phyloP scores from a whole-genome alignment of 352 stramenopile species.

The Saprolegnia diclina region DNA sequence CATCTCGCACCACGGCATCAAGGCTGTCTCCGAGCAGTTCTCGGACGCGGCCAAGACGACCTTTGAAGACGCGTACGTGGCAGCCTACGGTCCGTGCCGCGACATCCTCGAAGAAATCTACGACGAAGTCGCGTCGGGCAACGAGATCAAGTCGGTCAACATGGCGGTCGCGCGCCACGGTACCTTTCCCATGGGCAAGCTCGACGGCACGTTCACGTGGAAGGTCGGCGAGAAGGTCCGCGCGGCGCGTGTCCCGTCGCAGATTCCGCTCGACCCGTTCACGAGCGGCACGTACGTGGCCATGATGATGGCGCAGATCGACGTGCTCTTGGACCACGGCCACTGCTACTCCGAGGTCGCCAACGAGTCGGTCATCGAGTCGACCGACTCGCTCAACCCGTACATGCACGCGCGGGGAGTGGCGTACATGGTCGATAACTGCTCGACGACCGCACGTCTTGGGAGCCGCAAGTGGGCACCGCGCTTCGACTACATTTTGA shows the following conservation, averaged over 20 bases:
- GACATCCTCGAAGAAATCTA: conserved; percentile 99
- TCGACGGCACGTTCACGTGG: conserved; percentile 97
- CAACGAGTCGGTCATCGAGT: conserved; percentile 98
- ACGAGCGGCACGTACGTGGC: conserved; percentile 96
- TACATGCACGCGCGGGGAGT: conserved; percentile 99
- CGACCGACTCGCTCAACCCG: conserved; percentile 96
- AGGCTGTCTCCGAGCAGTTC: conserved; percentile 94
- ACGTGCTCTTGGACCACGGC: conserved; percentile 92
- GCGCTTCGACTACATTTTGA: conserved; percentile 98
- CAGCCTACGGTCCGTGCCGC: conserved; percentile 92
- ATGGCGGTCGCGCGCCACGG: conserved; percentile 93
- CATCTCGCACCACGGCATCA: conserved; percentile 96
- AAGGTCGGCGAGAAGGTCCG: conserved; percentile 96
- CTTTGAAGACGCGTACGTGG: conserved; percentile 94
- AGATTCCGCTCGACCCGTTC: conserved; percentile 95
- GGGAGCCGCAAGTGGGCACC: conserved; percentile 97
- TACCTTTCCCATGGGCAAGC: conserved; percentile 96
- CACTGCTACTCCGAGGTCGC: conserved; percentile 98
- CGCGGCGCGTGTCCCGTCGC: conserved; percentile 90
- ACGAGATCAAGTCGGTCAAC: conserved; percentile 98
- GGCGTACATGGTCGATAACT: conserved; percentile 99
- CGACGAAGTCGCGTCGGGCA: conserved; percentile 95
- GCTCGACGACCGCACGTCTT: conserved; percentile 97
- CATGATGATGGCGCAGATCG: conserved; percentile 98
- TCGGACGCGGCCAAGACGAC: conserved; percentile 89